Evolutionary conservation across 805 yeast species (phyloP), one percentile per base, ranked within the genome.

Genomic region (Metschnikowia anglica): DNA sequence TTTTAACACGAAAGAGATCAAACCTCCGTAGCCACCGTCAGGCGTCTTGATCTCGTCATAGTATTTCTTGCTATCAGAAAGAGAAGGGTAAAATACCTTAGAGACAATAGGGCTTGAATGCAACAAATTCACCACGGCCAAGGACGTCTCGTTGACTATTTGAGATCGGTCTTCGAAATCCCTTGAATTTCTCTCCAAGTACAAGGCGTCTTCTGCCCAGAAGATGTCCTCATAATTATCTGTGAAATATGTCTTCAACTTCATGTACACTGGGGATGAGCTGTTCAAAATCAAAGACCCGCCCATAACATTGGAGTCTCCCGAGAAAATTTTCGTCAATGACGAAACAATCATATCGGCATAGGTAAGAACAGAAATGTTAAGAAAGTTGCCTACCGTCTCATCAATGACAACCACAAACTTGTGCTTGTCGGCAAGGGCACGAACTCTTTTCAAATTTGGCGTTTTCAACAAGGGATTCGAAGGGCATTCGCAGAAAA

Each of bases 201-300:
- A 83, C 41, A 93, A 79, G 1, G 96, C 96, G 65, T 93, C 99
- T 65, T 91, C 96, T 24, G 83, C 87, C 97, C 97, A 93, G 52
- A 87, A 75, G 5, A 73, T 64, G 56, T 91, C 97, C 49, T 75
- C 82, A 60, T 76, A 88, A 34, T 74, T 73, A 7, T 70, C 67
- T 43, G 73, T 55, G 52, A 81, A 70, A 52, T 74, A 74, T 29
- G 60, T 44, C 57, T 81, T 81, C 44, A 87, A 73, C 42, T 40
- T 46, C 2, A 52, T 43, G 66, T 77, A 89, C 48, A 56, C 63
- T 31, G 62, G 65, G 7, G 90, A 74, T 5, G 70, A 55, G 4
- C 90, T 85, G 58, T 91, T 93, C 54, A 93, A 66, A 5, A 88
- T 81, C 48, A 90, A 63, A 10, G 91, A 81, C 2, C 99, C 99